A percentile compares a stretch with the other conserved stretches of the same genome.
phyloP scores from a whole-genome alignment of 2,329 filamentous ascomycete genomes.

The Colletotrichum orchidophilum region DNA sequence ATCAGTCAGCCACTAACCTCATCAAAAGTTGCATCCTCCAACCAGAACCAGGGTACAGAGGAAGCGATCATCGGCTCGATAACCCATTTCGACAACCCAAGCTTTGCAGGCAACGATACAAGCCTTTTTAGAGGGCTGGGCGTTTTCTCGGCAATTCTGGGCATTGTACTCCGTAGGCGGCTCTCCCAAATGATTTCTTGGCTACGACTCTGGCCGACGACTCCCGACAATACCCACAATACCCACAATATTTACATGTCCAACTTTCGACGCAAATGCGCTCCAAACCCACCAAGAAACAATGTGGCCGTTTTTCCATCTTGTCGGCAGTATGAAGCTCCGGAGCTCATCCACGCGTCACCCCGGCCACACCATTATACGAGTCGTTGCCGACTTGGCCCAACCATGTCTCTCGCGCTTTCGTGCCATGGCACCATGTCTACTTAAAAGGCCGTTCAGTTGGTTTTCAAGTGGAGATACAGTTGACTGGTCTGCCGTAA shows the following conservation, averaged over 20 bases:
- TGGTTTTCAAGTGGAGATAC: not conserved
- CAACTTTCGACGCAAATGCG: not conserved
- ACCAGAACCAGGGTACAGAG: not conserved
- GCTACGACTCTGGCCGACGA: constrained; percentile 1
- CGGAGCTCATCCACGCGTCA: not conserved
- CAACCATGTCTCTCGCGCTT: not conserved
- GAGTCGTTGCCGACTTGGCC: constrained; percentile 1
- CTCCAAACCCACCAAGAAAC: not conserved
- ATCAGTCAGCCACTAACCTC: not conserved
- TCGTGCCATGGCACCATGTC: not conserved
- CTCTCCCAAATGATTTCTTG: not conserved
- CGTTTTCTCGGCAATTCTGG: constrained; percentile 23
- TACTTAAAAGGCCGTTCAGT: not conserved
- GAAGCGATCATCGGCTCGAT: not conserved
- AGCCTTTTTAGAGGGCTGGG: constrained; percentile 24
- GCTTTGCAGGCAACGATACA: constrained; percentile 19
- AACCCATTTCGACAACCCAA: not conserved
- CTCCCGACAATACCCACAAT: not conserved
- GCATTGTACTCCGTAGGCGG: constrained; percentile 9
- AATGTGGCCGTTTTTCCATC: not conserved
- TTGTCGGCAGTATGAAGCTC: not conserved
- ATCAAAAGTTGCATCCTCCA: not conserved
- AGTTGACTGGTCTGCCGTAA: not conserved
- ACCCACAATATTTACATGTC: not conserved
- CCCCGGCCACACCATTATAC: not conserved